These are phyloP conservation scores for Noccaea caerulescens DNA, from an alignment of 345 rosid genomes.

Conservation along the genomic window DNA sequence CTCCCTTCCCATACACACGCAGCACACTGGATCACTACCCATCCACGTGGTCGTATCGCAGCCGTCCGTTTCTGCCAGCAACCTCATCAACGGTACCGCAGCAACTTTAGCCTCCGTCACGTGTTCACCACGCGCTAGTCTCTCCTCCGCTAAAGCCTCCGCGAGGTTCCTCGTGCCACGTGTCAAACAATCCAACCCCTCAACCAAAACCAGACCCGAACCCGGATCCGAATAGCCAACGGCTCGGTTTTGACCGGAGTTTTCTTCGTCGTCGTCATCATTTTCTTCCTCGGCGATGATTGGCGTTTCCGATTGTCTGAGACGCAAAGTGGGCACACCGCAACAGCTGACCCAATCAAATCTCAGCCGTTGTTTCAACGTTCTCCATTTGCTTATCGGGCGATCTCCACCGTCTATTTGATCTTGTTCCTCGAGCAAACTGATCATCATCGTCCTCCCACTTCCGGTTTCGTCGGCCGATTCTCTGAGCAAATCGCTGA, in stretches of 20 bases:
- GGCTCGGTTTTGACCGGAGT: conserved; percentile 31
- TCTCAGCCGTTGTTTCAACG: conserved; percentile 65
- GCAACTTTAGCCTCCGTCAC: conserved; percentile 7
- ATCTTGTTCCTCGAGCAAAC: conserved; percentile 38
- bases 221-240: not conserved
- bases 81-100: conserved; percentile 69
- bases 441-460: conserved; percentile 39
- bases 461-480: conserved; percentile 29
- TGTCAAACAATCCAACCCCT: conserved; percentile 34
- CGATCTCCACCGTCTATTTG: conserved; percentile 49
- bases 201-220: conserved; percentile 8
- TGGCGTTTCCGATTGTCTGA: conserved; percentile 44
- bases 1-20: conserved; percentile 93
- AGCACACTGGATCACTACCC: conserved; percentile 62
- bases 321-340: conserved; percentile 54
- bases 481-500: conserved; percentile 43
- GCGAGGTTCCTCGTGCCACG: conserved; percentile 66
- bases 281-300: conserved; percentile 32
- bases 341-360: conserved; percentile 72
- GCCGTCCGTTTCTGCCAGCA: conserved; percentile 45
- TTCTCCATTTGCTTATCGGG: conserved; percentile 55
- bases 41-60: conserved; percentile 37
- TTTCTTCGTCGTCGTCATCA: conserved; percentile 28
- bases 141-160: conserved; percentile 82
- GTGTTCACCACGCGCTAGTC: conserved; percentile 50